Base-by-base conservation (phyloP, 306 rosid species). In the Castanospermum australe region DNA sequence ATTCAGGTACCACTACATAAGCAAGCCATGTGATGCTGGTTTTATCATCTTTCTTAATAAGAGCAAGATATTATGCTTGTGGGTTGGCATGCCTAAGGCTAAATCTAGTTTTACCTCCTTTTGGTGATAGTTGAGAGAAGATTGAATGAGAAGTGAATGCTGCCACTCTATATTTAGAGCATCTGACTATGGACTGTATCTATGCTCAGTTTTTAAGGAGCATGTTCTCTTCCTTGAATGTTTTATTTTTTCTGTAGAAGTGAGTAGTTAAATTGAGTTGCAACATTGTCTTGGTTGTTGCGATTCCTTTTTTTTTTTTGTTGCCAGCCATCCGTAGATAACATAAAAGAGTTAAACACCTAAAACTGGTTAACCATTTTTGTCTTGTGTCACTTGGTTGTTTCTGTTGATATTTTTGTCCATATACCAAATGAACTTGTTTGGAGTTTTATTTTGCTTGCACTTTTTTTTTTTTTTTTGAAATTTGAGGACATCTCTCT, bases 1-100 rank as follows among this genome's bases (percentile, higher is more conserved):
- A 87, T 95, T 90, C 99, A 95, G 99, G 98, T 93, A 86, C 6
- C 14, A 42, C 41, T 60, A 55, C 74, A 42, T 63, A 20, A 33
- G 9, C 68, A 60, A 62, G 45, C 44, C 60, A 61, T 56, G n/a
- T 56, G 39, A 71, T 51, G 21, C 56, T 74, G 22, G 50, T 41
- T 50, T 59, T 47, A 18, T 70, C 39, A 33, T 35, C 42, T 59
- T 50, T 64, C 25, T 54, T 45, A 74, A 51, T 47, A 35, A 45
- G 47, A 36, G 5, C 57, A 60, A 17, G 39, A 32, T 45, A 56
- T 81, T 55, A 33, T 51, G 36, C 30, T 36, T 67, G 50, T 72
- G 71, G 12, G 15, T 75, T 59, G 20, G 67, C 52, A 38, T 70
- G 13, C 74, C 67, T 28, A 20, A 61, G 50, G 36, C 61, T 36